Base-by-base conservation (phyloP, 257 asterid genomes). In the Oldenlandia corymbosa region DNA sequence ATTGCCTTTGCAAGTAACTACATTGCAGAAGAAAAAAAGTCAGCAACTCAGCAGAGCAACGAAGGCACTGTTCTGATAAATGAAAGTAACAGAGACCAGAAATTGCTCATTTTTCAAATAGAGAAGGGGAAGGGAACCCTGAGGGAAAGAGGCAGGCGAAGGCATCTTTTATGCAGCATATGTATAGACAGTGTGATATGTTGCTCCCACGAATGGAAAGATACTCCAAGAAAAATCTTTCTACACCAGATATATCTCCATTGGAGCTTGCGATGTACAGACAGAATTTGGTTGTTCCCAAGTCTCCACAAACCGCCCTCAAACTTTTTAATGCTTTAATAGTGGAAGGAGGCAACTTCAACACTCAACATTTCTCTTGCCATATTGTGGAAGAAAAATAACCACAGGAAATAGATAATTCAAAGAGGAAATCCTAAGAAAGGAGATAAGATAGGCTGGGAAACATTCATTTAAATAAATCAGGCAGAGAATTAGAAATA, bases 1-100 rank as follows among this genome's bases (percentile, higher is more conserved):
- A 87, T 83, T 31, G 99, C 92, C 72, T 71, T 83, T 28, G 79
- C 78, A 27, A 93, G 75, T 78, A 89, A 58, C 97, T 93, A 70
- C 3, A 67, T 43, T 27, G 43, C 28, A 49, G 37, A 48, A 54
- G 2, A 64, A 32, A 24, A 49, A 5, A 63, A 13, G 51, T 69
- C 63, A 62, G 64, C 50, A 39, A 53, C 17, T n/a, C 12, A 56
- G n/a, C 8, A 51, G 66, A 66, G n/a, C 14, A 14, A 27, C 7
- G 2, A 13, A 24, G 53, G 10, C 27, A 47, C 65, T 64, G n/a
- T 32, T 32, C n/a, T 14, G 31, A 52, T 31, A n/a, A n/a, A n/a
- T 37, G 30, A 26, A 45, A 30, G 12, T 3, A 56, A 23, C 6
- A 0, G 39, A 21, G 46, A 54, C 6, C n/a, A n/a, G n/a, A n/a